Percentiles rank a stretch among this genome's conserved stretches.
Conservation (phyloP, 2,329 filamentous ascomycete genomes). For the Didymella arachidicola region DNA sequence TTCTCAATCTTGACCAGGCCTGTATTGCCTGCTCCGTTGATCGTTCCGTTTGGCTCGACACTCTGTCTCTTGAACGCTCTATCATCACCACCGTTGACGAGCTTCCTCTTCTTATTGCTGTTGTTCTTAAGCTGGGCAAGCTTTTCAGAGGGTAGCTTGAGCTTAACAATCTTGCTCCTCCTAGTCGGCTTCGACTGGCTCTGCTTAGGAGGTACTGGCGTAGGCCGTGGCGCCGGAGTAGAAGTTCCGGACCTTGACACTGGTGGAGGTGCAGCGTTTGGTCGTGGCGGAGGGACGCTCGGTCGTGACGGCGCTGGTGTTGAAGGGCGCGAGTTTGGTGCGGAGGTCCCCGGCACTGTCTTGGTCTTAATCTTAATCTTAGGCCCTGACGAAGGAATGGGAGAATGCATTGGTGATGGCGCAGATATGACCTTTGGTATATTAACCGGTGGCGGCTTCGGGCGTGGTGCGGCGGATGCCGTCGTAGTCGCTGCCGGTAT, state of each 20-base stretch:
- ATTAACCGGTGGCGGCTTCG: conserved; percentile 26
- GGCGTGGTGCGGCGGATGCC: conserved; percentile 17
- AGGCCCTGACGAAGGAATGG: conserved; percentile 34
- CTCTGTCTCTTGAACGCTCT: conserved; percentile 41
- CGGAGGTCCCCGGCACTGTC: conserved; percentile 26
- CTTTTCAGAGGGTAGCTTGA: conserved; percentile 30
- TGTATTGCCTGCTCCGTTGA: conserved; percentile 26
- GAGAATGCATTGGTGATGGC: conserved; percentile 35
- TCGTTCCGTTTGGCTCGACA: conserved; percentile 28
- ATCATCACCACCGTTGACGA: conserved; percentile 26
- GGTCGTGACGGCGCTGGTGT: conserved; percentile 24
- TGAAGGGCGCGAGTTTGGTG: conserved; percentile 32
- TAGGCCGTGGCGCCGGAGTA: conserved; percentile 22
- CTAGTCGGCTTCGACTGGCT: conserved; percentile 25
- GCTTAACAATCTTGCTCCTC: conserved; percentile 39
- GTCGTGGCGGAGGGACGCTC: conserved; percentile 26
- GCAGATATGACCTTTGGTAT: conserved; percentile 29
- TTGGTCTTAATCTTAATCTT: conserved; percentile 43
- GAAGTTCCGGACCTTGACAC: conserved; percentile 14
- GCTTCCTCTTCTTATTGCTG: conserved; percentile 35
- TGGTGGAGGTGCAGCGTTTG: conserved; percentile 20
- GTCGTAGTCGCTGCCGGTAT: conserved; percentile 9
- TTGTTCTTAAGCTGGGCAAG: conserved; percentile 25
- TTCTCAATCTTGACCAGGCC: conserved; percentile 32
- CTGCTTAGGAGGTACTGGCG: conserved; percentile 8